Evolutionary conservation across 495 filamentous ascomycete species (phyloP).

Genomic region (Cercophora newfieldiana): DNA sequence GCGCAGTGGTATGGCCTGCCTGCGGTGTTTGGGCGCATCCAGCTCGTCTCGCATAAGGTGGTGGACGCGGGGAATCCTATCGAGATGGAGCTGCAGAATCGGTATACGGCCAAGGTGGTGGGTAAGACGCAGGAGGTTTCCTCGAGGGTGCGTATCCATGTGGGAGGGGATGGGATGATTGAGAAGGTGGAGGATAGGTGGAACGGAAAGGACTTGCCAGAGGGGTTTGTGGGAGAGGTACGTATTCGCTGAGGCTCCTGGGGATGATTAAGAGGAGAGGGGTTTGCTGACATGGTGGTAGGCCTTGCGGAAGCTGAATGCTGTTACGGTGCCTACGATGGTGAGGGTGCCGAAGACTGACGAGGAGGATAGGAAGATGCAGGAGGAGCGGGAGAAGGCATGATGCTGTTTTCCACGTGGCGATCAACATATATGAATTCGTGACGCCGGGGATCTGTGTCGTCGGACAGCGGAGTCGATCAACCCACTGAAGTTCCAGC

Average conservation of each 20-base stretch:
- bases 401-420: too few species aligned
- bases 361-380: conserved; percentile 49
- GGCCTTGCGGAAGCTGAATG: conserved; percentile 58
- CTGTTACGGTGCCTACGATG: conserved; percentile 54
- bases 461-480: too few species aligned
- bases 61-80: conserved; percentile 57
- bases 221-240: conserved; percentile 49
- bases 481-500: not conserved
- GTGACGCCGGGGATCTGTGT: too few species aligned
- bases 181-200: conserved; percentile 57
- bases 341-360: conserved; percentile 59
- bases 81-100: conserved; percentile 49
- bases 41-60: conserved; percentile 51
- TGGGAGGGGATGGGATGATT: conserved; percentile 43
- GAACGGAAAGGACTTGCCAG: conserved; percentile 52
- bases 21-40: conserved; percentile 32
- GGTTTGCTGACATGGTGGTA: conserved; percentile 35
- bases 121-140: conserved; percentile 52
- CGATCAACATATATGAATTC: too few species aligned
- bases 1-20: conserved; percentile 52
- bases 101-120: conserved; percentile 55
- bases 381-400: conserved; percentile 21
- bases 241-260: conserved; percentile 34
- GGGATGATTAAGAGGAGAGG: conserved; percentile 24
- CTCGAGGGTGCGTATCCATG: conserved; percentile 35